Percentiles rank a stretch among this genome's conserved stretches.
phyloP scores from a whole-genome alignment of 306 rosid species.

The Casuarina cunninghamiana region DNA sequence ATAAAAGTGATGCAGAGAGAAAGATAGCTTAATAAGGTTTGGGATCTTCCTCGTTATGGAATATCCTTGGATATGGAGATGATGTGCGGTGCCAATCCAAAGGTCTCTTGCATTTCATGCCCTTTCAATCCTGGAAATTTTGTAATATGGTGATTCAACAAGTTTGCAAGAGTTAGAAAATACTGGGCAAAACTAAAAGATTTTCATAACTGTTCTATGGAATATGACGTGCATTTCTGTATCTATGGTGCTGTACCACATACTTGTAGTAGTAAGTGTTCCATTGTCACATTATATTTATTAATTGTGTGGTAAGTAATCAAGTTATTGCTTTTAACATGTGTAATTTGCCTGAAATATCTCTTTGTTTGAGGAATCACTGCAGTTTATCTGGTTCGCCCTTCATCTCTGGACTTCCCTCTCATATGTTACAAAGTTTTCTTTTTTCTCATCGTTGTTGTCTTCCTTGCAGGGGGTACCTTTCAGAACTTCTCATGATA shows the following conservation, averaged over 20 bases:
- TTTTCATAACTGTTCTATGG: neutral
- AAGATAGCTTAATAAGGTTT: neutral
- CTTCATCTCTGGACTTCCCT: neutral
- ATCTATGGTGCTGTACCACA: neutral
- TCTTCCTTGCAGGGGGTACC: conserved; percentile 71
- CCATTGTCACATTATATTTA: too few relatives aligned
- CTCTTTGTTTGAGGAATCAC: neutral
- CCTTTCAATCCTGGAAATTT: too few relatives aligned
- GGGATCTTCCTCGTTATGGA: neutral
- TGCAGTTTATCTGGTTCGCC: neutral
- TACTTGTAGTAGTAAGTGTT: too few relatives aligned
- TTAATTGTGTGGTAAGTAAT: too few relatives aligned
- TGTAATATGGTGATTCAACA: too few relatives aligned
- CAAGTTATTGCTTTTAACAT: too few relatives aligned
- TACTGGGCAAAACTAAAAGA: neutral
- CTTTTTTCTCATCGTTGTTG: neutral
- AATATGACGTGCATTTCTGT: neutral
- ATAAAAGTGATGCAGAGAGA: neutral
- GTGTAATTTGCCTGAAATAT: too few relatives aligned
- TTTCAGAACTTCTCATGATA: conserved; percentile 92
- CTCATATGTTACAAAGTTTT: conserved; percentile 13
- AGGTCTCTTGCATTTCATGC: too few relatives aligned
- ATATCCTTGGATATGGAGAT: neutral
- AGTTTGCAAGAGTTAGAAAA: neutral
- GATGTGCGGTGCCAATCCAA: neutral